Evolutionary conservation across 805 yeast species (phyloP).

Genomic region (Teunomyces funiuensis): DNA sequence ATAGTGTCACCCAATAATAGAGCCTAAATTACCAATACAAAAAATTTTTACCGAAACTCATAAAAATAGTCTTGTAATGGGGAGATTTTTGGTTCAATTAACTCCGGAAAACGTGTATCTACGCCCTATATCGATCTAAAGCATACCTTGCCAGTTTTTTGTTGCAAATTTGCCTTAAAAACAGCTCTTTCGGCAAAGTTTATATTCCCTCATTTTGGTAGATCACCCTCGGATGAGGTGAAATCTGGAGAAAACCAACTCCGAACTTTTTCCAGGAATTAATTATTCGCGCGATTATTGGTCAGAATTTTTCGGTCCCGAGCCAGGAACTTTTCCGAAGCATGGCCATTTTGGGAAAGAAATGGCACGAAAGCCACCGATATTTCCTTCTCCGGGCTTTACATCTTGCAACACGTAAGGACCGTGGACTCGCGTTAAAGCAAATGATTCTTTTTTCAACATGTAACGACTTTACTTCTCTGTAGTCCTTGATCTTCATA

Average conservation of each 20-base stretch:
- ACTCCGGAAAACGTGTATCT: background rate
- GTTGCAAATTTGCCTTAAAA: background rate
- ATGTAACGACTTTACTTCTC: too few species aligned
- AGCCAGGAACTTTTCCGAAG: constrained; percentile 9
- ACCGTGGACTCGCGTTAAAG: too few species aligned
- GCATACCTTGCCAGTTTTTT: background rate
- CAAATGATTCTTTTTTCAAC: too few species aligned
- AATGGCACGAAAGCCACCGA: too few species aligned
- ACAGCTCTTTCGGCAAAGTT: background rate
- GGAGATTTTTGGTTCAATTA: background rate
- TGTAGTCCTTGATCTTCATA: too few species aligned
- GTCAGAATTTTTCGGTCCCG: constrained; percentile 23
- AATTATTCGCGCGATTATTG: constrained; percentile 17
- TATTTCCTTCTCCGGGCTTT: background rate
- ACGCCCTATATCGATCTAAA: background rate
- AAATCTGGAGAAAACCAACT: constrained; percentile 14
- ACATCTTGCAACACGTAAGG: too few species aligned
- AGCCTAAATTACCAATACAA: constrained; percentile 5
- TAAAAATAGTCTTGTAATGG: background rate
- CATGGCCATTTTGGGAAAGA: background rate
- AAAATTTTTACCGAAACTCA: background rate
- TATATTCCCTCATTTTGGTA: constrained; percentile 4
- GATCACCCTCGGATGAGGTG: constrained; percentile 4
- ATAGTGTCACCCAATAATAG: constrained; percentile 1
- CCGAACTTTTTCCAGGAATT: constrained; percentile 18